phyloP scores from a whole-genome alignment of 129 eudicot species.

The Scalesia atractyloides region DNA sequence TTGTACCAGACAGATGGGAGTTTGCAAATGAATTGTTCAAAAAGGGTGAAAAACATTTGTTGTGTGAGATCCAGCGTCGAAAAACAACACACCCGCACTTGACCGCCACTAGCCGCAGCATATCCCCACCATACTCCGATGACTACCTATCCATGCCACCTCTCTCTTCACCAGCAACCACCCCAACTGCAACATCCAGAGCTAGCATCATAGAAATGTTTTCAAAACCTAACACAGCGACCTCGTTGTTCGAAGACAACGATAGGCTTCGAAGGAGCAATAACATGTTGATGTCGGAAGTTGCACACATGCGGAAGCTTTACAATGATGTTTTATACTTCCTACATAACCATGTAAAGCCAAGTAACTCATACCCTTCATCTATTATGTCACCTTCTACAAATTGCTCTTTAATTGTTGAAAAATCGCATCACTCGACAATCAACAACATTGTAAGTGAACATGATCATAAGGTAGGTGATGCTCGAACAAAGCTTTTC shows the following conservation, averaged over 20 bases:
- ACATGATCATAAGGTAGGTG: background rate
- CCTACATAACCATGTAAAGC: conserved; percentile 91
- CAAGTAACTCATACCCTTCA: conserved; percentile 51
- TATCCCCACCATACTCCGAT: conserved; percentile 83
- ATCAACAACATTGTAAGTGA: conserved; percentile 22
- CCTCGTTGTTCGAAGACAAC: conserved; percentile 76
- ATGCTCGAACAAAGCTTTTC: conserved; percentile 55
- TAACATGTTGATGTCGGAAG: conserved; percentile 76
- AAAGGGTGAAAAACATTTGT: conserved; percentile 80
- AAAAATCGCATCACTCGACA: conserved; percentile 23
- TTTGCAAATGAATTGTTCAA: conserved; percentile 87
- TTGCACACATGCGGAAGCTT: conserved; percentile 85
- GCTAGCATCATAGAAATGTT: conserved; percentile 17
- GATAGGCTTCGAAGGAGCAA: conserved; percentile 79
- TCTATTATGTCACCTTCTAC: conserved; percentile 20
- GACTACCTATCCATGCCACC: conserved; percentile 57
- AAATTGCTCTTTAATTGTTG: conserved; percentile 10
- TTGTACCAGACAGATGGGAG: conserved; percentile 98
- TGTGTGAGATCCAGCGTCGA: conserved; percentile 94
- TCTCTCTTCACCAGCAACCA: conserved; percentile 47
- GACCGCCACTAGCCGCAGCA: conserved; percentile 32
- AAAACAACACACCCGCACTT: conserved; percentile 60
- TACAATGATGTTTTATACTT: conserved; percentile 93
- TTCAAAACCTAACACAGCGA: conserved; percentile 27
- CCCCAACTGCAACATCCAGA: background rate